Base-by-base conservation (phyloP, 2,329 filamentous ascomycete genomes). In the Camptophora hylomeconis region DNA sequence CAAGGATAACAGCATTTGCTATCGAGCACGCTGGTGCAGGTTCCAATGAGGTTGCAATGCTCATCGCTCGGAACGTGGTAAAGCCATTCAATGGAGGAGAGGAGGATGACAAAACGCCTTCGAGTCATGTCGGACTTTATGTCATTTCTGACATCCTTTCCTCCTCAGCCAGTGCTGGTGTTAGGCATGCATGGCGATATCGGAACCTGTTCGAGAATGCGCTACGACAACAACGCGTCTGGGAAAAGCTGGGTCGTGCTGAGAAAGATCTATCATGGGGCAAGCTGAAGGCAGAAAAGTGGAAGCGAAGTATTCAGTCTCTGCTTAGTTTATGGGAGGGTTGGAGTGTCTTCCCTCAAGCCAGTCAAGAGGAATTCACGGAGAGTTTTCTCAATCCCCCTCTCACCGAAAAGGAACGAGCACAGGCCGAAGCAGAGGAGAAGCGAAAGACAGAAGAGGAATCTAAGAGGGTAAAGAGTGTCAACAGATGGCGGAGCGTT, bases 11-110 rank as follows among this genome's bases (percentile, higher is more conserved):
- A 1, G 70, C 78, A 3, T 94, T 95, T 54, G 86, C 86, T 8
- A 83, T 95, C 32, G 77, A 76, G 2, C 83, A 95, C 50, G 80
- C 84, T 2, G 81, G 78, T 20, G 68, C 74, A 12, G 89, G 86
- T 10, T 80, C 82, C 8, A 80, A 92, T 39, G 89, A 95, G 57
- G 77, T 94, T 19, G 84, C 92, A n/a, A 72, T 87, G 27, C 72
- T 92, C 56, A 75, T 95, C 20, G 69, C 92, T 0, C 67, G 74
- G 1, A 95, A 98, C 45, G 65, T 95, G 18, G 65, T 79, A 35
- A 72, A 67, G 28, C 89, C 89, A 0, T 72, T 92, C 33, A 69
- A 75, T 5, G 38, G 56, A 32, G 45, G 52, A 45, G 51, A 64
- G 10, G 65, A 58, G 23, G 52, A 64, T 10, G 83, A 92, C 49